Conservation (phyloP, 495 filamentous ascomycete genomes). For the Trichoderma erinaceum region DNA sequence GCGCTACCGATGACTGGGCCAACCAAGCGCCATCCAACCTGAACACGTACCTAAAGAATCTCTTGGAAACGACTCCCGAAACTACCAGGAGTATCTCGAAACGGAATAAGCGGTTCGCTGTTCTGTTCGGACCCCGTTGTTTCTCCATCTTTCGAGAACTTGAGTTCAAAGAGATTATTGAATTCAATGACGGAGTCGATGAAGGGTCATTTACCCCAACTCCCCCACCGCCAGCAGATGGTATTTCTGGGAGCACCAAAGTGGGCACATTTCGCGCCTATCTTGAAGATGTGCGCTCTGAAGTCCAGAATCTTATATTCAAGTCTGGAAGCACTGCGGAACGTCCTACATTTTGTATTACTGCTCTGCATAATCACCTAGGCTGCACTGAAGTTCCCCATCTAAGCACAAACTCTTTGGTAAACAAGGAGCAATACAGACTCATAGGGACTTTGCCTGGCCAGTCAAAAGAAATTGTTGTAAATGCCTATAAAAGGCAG, state of each 20-base stretch:
- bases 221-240: neutral
- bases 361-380: conserved; percentile 2
- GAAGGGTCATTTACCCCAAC: conserved; percentile 23
- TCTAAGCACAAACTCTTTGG: neutral
- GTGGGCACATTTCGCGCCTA: conserved; percentile 27
- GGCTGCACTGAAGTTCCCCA: neutral
- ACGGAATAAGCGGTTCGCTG: conserved; percentile 65
- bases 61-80: conserved; percentile 30
- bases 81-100: conserved; percentile 51
- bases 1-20: conserved; percentile 39
- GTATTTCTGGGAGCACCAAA: conserved; percentile 21
- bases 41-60: conserved; percentile 56
- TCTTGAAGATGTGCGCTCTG: conserved; percentile 30
- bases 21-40: conserved; percentile 51
- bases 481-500: conserved; percentile 4
- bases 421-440: conserved; percentile 1
- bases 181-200: conserved; percentile 23
- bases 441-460: conserved; percentile 1
- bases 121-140: conserved; percentile 62
- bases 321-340: conserved; percentile 5
- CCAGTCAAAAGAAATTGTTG: neutral
- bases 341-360: neutral
- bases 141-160: conserved; percentile 56
- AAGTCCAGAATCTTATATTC: conserved; percentile 27
- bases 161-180: conserved; percentile 45